phyloP scores from a whole-genome alignment of 1,284 basidiomycete genomes.

The Afroboletus lepidellus region DNA sequence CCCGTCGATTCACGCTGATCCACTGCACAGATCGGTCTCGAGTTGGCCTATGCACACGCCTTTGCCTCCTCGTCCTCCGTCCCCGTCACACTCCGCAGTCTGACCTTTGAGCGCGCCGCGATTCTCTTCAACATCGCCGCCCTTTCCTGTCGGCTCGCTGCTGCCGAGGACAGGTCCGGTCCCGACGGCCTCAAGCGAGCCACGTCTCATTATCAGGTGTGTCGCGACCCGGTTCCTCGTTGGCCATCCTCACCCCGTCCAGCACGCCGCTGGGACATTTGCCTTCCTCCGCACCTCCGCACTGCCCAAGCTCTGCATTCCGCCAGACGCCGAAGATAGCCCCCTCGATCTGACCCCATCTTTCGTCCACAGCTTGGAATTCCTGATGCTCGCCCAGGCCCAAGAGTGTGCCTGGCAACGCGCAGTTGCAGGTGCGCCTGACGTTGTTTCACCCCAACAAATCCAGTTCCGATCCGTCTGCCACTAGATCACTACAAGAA shows the following conservation, averaged over 20 bases:
- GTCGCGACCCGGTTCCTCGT: slow-evolving; percentile 14
- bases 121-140: slow-evolving; percentile 85
- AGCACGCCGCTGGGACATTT: slow-evolving; percentile 80
- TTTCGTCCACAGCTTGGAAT: slow-evolving; percentile 66
- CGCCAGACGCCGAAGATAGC: slow-evolving; percentile 51
- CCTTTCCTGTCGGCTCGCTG: slow-evolving; percentile 73
- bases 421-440: slow-evolving; percentile 74
- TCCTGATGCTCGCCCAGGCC: slow-evolving; percentile 89
- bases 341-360: slow-evolving; percentile 65
- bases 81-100: slow-evolving; percentile 66
- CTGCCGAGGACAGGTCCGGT: slow-evolving; percentile 64
- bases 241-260: slow-evolving; percentile 3
- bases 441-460: neutral
- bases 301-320: slow-evolving; percentile 54
- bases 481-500: slow-evolving; percentile 76
- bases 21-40: slow-evolving; percentile 64
- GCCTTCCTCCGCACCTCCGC: slow-evolving; percentile 60
- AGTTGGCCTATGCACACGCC: slow-evolving; percentile 73
- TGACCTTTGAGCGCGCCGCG: slow-evolving; percentile 76
- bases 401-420: slow-evolving; percentile 98
- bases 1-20: slow-evolving; percentile 14
- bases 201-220: slow-evolving; percentile 69
- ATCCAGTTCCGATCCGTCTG: neutral
- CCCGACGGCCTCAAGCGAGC: slow-evolving; percentile 79
- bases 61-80: slow-evolving; percentile 53